These are phyloP conservation scores for Oldenlandia corymbosa DNA, from an alignment of 257 asterid genomes.

Conservation along the genomic window DNA sequence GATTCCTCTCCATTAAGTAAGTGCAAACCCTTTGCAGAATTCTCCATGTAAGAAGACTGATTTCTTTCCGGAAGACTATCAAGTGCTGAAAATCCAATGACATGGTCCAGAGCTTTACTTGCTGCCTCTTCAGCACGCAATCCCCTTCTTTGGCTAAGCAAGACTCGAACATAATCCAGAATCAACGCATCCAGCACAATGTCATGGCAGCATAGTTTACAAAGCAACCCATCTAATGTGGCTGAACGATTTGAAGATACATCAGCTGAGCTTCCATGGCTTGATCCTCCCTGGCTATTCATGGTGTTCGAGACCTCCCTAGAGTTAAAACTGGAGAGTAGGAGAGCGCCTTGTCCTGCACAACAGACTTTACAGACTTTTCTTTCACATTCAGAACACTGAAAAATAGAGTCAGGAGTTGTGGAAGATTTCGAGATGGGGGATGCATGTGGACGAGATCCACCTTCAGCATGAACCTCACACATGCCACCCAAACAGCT, in stretches of 20 bases:
- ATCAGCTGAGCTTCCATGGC: constrained; percentile 48
- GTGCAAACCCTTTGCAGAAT: constrained; percentile 34
- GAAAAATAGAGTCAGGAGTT: constrained; percentile 37
- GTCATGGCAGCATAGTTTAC: constrained; percentile 77
- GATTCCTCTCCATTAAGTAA: constrained; percentile 78
- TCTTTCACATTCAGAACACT: constrained; percentile 68
- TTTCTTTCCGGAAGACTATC: constrained; percentile 36
- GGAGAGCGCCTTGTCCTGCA: constrained; percentile 85
- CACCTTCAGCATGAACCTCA: constrained; percentile 70
- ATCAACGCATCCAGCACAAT: constrained; percentile 68
- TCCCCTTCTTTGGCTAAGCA: constrained; percentile 66
- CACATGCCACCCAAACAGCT: constrained; percentile 69
- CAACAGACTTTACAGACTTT: constrained; percentile 82
- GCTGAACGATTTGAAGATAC: constrained; percentile 59
- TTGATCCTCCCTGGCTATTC: constrained; percentile 66
- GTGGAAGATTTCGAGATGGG: constrained; percentile 36
- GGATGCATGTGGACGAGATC: constrained; percentile 32
- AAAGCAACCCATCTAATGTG: constrained; percentile 54
- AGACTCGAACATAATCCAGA: constrained; percentile 76
- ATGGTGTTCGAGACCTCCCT: constrained; percentile 46
- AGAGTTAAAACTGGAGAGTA: constrained; percentile 47
- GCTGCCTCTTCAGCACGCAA: constrained; percentile 60
- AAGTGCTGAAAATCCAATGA: constrained; percentile 45
- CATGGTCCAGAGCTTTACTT: constrained; percentile 51
- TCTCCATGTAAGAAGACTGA: constrained; percentile 30